Base-by-base conservation (phyloP, 768 basidiomycete species). In the Cytidiella melzeri region DNA sequence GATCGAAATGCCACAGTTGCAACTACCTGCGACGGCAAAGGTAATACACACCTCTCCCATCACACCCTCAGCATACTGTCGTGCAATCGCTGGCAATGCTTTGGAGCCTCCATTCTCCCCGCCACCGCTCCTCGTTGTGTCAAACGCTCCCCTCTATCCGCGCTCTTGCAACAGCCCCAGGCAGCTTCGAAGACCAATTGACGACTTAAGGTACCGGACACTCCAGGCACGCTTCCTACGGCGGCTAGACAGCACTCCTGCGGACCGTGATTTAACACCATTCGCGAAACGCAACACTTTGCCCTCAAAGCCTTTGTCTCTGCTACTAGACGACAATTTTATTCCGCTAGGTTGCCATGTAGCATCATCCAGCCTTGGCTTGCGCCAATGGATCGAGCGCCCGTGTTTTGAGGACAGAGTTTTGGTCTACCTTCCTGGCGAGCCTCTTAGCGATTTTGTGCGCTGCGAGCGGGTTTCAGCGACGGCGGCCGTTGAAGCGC, bases 391-490 rank as follows among this genome's bases (percentile, higher is more conserved):
- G 88, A 72, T 79, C 53, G 69, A 72, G 30, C 82, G 87, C 3
- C 81, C 84, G 21, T 84, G 83, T 60, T 89, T 87, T 62, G 87
- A 91, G 64, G 85, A 90, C 48, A 73, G 86, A 26, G 68, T 76
- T 54, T 65, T 69, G 23, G 69, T 86, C 3, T 84, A 81, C 69
- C 64, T 74, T 11, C 70, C 71, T 3, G 60, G 65, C 20, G 69
- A 69, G 25, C 46, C 40, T 18, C 67, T 61, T 15, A 69, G 63
- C 30, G 46, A 9, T 24, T 73, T 85, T 15, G 26, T 41, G 18
- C 48, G 47, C 38, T 15, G 26, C 75, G 81, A 44, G 68, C 74
- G 15, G 63, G 71, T 25, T 63, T 77, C 19, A 84, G 80, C 27
- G 81, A 25, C 52, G 23, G 21, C 37, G 25, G 52, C 52, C 11